Conservation (phyloP, 1,284 basidiomycete genomes). For the Moesziomyces globuligerus region DNA sequence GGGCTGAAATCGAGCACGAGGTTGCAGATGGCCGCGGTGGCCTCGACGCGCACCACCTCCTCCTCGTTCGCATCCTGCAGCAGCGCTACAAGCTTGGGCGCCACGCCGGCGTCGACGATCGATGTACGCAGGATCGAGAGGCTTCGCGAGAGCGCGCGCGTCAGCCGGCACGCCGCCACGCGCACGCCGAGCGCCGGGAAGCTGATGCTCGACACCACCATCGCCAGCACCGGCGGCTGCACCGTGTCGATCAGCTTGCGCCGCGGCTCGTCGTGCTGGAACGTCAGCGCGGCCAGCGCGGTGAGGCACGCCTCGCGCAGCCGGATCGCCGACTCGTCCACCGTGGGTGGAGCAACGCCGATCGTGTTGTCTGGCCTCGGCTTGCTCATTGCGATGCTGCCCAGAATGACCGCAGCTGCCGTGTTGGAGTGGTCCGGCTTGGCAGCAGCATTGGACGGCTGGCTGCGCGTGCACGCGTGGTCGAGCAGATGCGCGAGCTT, state of each 20-base stretch:
- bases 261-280: constrained; percentile 57
- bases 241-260: constrained; percentile 51
- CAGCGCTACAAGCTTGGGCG: constrained; percentile 50
- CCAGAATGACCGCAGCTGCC: constrained; percentile 9
- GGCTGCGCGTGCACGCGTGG: constrained; percentile 28
- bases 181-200: constrained; percentile 56
- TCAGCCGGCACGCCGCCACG: constrained; percentile 56
- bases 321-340: constrained; percentile 49
- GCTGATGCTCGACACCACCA: constrained; percentile 49
- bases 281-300: constrained; percentile 53
- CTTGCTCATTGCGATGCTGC: constrained; percentile 17
- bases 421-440: constrained; percentile 9
- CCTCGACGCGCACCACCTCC: constrained; percentile 54
- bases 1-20: constrained; percentile 62
- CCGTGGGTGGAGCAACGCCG: constrained; percentile 28
- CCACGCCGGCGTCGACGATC: constrained; percentile 60
- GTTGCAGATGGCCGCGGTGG: constrained; percentile 59
- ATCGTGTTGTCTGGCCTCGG: constrained; percentile 17
- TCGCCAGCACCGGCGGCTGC: constrained; percentile 47
- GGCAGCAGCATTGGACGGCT: constrained; percentile 6
- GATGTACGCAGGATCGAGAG: constrained; percentile 59
- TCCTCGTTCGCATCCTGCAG: constrained; percentile 46
- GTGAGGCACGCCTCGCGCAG: constrained; percentile 56
- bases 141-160: constrained; percentile 56
- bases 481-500: constrained; percentile 45